These are phyloP conservation scores for Aspergillus hortae DNA, from an alignment of 2,329 filamentous ascomycete genomes.

Conservation along the genomic window DNA sequence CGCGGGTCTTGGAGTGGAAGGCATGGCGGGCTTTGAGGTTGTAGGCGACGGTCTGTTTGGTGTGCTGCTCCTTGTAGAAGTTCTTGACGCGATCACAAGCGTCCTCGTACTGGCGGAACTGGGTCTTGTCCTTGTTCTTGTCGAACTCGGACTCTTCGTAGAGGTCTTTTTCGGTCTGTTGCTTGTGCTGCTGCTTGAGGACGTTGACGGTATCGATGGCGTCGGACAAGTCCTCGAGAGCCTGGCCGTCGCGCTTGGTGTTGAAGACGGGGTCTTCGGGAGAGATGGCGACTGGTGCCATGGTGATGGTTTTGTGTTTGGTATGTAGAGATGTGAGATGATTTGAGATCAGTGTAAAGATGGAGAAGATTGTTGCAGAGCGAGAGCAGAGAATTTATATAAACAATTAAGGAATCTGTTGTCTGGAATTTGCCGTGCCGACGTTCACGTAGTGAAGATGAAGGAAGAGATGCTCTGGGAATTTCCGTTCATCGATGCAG, in stretches of 20 bases:
- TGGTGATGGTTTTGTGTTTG: constrained; percentile 12
- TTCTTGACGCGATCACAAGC: constrained; percentile 80
- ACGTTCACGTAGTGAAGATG: too few species aligned
- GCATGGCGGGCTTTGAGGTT: constrained; percentile 75
- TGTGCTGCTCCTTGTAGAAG: constrained; percentile 74
- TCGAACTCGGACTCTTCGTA: constrained; percentile 66
- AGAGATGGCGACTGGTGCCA: constrained; percentile 30
- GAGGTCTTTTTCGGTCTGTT: constrained; percentile 24
- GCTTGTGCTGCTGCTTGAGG: constrained; percentile 39
- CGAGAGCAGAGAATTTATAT: background rate
- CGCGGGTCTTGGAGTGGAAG: constrained; percentile 64
- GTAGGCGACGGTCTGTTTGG: constrained; percentile 61
- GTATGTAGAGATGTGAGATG: background rate
- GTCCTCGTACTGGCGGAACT: constrained; percentile 78
- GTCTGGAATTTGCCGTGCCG: too few species aligned
- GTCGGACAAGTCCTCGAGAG: constrained; percentile 57
- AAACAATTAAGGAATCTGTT: background rate
- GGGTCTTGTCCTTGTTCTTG: constrained; percentile 70
- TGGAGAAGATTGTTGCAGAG: background rate
- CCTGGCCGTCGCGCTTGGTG: constrained; percentile 52
- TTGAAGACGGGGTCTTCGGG: constrained; percentile 26
- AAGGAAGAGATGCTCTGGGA: too few species aligned
- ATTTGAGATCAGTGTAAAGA: background rate
- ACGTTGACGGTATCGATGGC: constrained; percentile 60
- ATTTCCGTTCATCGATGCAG: too few species aligned